Evolutionary conservation across 768 basidiomycete species (phyloP).

Genomic region (Russula dissimulans): DNA sequence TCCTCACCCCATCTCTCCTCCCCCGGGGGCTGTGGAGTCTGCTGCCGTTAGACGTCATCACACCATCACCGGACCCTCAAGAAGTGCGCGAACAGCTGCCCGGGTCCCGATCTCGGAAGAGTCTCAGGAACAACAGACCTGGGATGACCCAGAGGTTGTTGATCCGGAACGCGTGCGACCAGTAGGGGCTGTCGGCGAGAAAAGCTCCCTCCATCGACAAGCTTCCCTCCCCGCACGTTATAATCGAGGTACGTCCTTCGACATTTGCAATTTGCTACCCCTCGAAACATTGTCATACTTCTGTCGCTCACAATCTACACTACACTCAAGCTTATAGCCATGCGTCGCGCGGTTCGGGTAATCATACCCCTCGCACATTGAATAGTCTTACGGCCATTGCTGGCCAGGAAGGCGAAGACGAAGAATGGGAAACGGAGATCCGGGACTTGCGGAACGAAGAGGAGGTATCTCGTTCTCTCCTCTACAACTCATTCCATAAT

Average conservation of each 20-base stretch:
- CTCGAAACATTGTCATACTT: neutral
- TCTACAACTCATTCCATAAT: neutral
- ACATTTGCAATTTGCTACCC: neutral
- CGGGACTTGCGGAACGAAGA: slow-evolving; percentile 51
- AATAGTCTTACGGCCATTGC: slow-evolving; percentile 81
- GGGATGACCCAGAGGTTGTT: slow-evolving; percentile 16
- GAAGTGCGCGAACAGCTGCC: slow-evolving; percentile 11
- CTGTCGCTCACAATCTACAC: neutral
- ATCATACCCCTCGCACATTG: slow-evolving; percentile 58
- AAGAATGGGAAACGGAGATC: slow-evolving; percentile 73
- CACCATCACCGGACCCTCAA: slow-evolving; percentile 20
- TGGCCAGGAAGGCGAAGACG: slow-evolving; percentile 81
- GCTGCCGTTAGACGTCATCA: slow-evolving; percentile 18
- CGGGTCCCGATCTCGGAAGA: slow-evolving; percentile 19
- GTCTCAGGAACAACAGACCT: slow-evolving; percentile 16
- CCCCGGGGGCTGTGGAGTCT: slow-evolving; percentile 3
- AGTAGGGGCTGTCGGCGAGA: slow-evolving; percentile 17
- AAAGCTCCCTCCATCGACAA: slow-evolving; percentile 20
- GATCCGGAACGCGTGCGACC: slow-evolving; percentile 14
- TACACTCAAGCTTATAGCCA: slow-evolving; percentile 17
- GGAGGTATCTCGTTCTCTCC: slow-evolving; percentile 38
- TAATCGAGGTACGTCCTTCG: slow-evolving; percentile 14
- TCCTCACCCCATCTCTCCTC: slow-evolving; percentile 17
- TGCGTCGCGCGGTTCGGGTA: slow-evolving; percentile 38
- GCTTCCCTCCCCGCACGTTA: slow-evolving; percentile 19